Evolutionary conservation across 106 monocot genomes (phyloP), one percentile per base, ranked within the genome.

Genomic region (Phalaenopsis equestris): DNA sequence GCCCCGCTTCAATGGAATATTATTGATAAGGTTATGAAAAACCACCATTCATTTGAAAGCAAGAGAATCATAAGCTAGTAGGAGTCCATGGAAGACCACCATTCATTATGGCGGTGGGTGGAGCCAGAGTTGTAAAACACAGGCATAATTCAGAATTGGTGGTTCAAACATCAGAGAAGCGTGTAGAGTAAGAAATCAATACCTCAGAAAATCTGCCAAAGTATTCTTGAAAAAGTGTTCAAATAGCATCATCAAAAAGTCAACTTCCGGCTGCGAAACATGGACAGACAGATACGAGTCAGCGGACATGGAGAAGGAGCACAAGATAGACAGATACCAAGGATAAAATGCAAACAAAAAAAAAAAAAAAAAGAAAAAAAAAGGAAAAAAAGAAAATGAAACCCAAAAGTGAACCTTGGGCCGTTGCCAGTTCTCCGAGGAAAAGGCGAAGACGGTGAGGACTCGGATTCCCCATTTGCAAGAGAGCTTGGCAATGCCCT

Each of bases 371-470:
- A 30, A 30, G 0, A 30, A 14, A 37, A 37, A 11, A 1, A 37
- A 3, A 68, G n/a, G n/a, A n/a, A n/a, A n/a, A n/a, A n/a, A n/a
- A n/a, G n/a, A n/a, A n/a, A n/a, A n/a, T n/a, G n/a, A 68, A 68
- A 12, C 37, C 37, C 11, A 19, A 68, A 58, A 75, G 5, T 23
- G 1, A 37, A 90, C 93, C 90, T 91, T 87, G 48, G 93, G 86
- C 3, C 93, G 91, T 75, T 73, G 81, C 91, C 91, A 94, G 81
- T 94, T 94, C 83, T 94, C 93, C 52, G 81, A 41, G 58, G 93
- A 94, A 81, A 94, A 94, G 82, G 93, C 93, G 67, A 91, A 94
- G 75, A 91, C 91, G 41, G 93, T 94, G 86, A 94, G 87, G 30
- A 77, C 91, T 67, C 72, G 77, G 75, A 94, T 79, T 1, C 93